Base-by-base conservation (phyloP, 2,329 filamentous ascomycete genomes). In the Chaetomiaceae sp. region DNA sequence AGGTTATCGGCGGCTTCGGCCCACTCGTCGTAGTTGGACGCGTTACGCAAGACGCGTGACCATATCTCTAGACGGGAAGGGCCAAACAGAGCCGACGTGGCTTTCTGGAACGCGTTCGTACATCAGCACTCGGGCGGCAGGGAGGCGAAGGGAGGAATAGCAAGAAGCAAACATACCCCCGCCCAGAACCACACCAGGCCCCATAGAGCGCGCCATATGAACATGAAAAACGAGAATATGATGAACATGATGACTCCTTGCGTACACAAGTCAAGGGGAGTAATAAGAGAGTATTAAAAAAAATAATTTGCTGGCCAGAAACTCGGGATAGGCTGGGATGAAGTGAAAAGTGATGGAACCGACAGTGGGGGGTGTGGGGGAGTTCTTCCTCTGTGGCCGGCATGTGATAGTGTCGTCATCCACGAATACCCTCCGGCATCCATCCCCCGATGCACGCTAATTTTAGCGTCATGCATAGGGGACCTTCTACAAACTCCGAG, bases 21-120 rank as follows among this genome's bases (percentile, higher is more conserved):
- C 90, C 90, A 96, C 66, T 94, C 86, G 64, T 94, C 88, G 65
- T 86, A 95, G 23, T 79, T 77, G 58, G 82, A 76, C 16, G 89
- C 87, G 54, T 82, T 78, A 48, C 76, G 77, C 43, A 95, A 74
- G 21, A 77, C 73, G 56, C 86, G 78, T 38, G 86, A 76, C 72
- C 89, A 85, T 50, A 83, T 72, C 58, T 86, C 81, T 44, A 80
- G 76, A 2, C 80, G 79, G 45, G 79, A 85, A 67, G 81, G 86
- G 58, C 78, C 77, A 51, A 72, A 79, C 74, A 84, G 85, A 83
- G 87, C 89, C 50, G 73, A 73, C 56, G 80, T 72, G 46, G 89
- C 71, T 74, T 82, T 86, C 88, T 92, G 71, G 11, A 20, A 1
- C 13, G 27, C 11, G 18, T 25, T 16, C 10, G 1, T 10, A 18